Evolutionary conservation across 441 rosid genomes (phyloP).

Genomic region (Mallotus repandus): DNA sequence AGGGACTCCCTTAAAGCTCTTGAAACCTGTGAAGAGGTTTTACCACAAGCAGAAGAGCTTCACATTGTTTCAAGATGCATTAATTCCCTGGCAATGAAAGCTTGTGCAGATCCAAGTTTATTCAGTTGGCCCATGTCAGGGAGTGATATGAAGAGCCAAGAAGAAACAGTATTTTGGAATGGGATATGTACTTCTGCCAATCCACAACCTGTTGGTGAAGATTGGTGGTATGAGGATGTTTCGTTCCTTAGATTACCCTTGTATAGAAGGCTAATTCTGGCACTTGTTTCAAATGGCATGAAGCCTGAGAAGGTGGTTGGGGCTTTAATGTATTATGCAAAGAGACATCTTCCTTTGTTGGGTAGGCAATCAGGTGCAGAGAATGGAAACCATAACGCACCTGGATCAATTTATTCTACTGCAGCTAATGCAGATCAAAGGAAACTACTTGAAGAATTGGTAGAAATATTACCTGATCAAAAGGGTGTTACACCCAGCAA

Average conservation of each 20-base stretch:
- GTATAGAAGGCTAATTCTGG: conserved; percentile 64
- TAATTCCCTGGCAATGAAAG: conserved; percentile 69
- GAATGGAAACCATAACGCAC: conserved; percentile 31
- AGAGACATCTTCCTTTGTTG: conserved; percentile 66
- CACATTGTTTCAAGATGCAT: conserved; percentile 82
- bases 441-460: conserved; percentile 75
- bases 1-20: conserved; percentile 70
- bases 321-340: conserved; percentile 64
- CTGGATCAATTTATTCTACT: conserved; percentile 34
- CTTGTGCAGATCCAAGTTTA: conserved; percentile 66
- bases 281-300: conserved; percentile 53
- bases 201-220: conserved; percentile 40
- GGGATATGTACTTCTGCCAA: conserved; percentile 59
- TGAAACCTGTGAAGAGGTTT: conserved; percentile 64
- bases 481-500: conserved; percentile 57
- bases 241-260: conserved; percentile 52
- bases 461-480: conserved; percentile 56
- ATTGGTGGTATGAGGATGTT: conserved; percentile 93
- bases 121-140: conserved; percentile 69
- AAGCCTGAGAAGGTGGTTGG: conserved; percentile 58
- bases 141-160: conserved; percentile 30
- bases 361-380: conserved; percentile 49
- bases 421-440: conserved; percentile 48
- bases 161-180: conserved; percentile 57
- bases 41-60: conserved; percentile 69